Evolutionary conservation across 2,329 filamentous ascomycete species (phyloP), one percentile per base, ranked within the genome.

Genomic region (Fusarium dlaminii): DNA sequence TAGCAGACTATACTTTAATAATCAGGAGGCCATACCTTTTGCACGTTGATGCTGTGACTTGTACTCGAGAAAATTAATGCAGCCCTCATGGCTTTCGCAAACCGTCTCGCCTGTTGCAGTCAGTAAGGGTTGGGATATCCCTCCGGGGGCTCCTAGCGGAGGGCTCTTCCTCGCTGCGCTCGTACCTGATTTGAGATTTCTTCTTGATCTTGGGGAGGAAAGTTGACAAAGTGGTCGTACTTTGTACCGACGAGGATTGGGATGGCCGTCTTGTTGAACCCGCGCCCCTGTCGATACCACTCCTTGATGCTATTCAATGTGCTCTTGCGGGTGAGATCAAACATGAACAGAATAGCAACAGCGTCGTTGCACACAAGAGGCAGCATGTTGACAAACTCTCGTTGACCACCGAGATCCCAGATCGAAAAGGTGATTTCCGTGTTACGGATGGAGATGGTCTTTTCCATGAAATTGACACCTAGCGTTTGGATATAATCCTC

Each of bases 211-310:
- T 98, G 96, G 46, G 94, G 90, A 1, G 96, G 95, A 80, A 99
- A 98, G 85, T 98, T 99, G 84, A 99, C 96, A 85, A 99, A 99
- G 81, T 98, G 96, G 80, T 99, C 96, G 83, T 98, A 99, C 84
- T 99, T 99, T 40, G 96, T 99, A 68, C 96, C 96, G 24, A 99
- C 94, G 30, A 99, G 85, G 80, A 99, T 98, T 0, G 96, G 96
- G 76, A 99, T 99, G n/a, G 96, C 96, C 20, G 96, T 99, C 88
- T 99, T 99, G 88, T 99, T 99, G 88, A 99, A 99, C 30, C 96
- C 96, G 74, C 96, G 90, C 54, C 96, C 96, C 84, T 99, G 96
- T 63, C 96, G 90, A 82, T 99, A 99, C 96, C 96, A 99, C 83
- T 99, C 96, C 87, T 99, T 99, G 87, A 99, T 98, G 79, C 94